phyloP scores from a whole-genome alignment of 805 yeast species.

The Saccharomycopsis babjevae region DNA sequence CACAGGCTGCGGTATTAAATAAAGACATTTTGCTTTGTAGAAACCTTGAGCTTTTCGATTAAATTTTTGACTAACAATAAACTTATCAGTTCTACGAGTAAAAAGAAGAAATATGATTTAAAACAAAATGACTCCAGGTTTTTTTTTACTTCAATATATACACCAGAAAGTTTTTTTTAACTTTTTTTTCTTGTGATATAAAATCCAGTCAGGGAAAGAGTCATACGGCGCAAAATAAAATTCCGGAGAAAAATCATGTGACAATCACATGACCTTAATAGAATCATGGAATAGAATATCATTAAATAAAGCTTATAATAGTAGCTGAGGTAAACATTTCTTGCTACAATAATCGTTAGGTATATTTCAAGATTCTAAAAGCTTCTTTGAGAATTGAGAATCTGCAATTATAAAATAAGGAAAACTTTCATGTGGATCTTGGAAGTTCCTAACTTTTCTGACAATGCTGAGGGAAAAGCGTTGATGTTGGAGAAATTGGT shows the following conservation, averaged over 20 bases:
- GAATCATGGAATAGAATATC: too few species aligned
- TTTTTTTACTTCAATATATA: background rate
- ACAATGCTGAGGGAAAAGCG: background rate
- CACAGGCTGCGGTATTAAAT: slow-evolving; percentile 13
- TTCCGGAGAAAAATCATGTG: background rate
- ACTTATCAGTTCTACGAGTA: background rate
- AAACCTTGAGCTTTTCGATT: background rate
- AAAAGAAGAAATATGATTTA: background rate
- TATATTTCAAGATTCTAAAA: background rate
- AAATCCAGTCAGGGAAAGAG: background rate
- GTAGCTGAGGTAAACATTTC: background rate
- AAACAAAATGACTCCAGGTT: background rate
- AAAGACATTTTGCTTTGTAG: slow-evolving; percentile 4
- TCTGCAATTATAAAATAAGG: background rate
- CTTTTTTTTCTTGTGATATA: background rate
- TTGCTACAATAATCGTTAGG: background rate
- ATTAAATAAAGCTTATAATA: background rate
- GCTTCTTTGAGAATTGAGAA: background rate
- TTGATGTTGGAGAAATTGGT: background rate
- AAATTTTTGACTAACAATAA: too few species aligned
- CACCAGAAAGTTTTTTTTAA: background rate
- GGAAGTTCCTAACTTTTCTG: background rate
- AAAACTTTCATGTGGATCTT: slow-evolving; percentile 1
- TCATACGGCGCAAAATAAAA: background rate
- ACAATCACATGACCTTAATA: background rate